These are phyloP conservation scores for Afroboletus lepidellus DNA, from an alignment of 1,284 basidiomycete species.

Conservation along the genomic window DNA sequence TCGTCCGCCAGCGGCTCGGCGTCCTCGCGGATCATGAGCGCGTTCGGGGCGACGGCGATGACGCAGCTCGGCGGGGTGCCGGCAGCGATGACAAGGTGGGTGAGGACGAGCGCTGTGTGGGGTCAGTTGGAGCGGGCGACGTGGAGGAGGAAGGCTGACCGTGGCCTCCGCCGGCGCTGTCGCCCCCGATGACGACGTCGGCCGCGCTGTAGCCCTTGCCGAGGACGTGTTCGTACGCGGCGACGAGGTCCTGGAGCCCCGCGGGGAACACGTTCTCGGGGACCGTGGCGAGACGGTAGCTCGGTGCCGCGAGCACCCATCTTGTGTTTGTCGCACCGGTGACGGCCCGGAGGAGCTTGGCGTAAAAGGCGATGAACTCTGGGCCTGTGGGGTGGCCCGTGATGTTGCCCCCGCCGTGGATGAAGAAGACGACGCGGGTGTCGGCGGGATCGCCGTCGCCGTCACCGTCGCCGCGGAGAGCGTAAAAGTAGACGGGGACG, in stretches of 20 bases:
- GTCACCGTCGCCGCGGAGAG: not conserved
- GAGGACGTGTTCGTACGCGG: constrained; percentile 29
- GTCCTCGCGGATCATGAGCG: not conserved
- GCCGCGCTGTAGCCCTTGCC: constrained; percentile 16
- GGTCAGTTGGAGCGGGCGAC: not conserved
- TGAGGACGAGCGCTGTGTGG: constrained; percentile 21
- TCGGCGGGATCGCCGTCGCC: not conserved
- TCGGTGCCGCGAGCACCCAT: constrained; percentile 20
- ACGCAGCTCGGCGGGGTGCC: constrained; percentile 12
- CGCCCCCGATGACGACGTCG: constrained; percentile 24
- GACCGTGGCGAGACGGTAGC: constrained; percentile 25
- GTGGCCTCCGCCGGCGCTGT: constrained; percentile 29
- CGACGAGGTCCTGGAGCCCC: constrained; percentile 22
- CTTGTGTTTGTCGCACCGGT: not conserved
- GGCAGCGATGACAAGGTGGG: constrained; percentile 22
- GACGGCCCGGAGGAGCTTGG: constrained; percentile 14
- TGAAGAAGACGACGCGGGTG: constrained; percentile 22
- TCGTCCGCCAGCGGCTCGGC: not conserved
- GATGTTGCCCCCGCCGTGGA: constrained; percentile 28
- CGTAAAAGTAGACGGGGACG: constrained; percentile 23
- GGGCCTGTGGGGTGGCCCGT: constrained; percentile 18
- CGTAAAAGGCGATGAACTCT: constrained; percentile 8
- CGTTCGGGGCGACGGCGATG: constrained; percentile 13
- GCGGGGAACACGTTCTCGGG: constrained; percentile 29
- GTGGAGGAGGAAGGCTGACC: constrained; percentile 7